These are phyloP conservation scores for Solanum chmielewskii DNA, from an alignment of 257 asterid genomes.

Conservation along the genomic window DNA sequence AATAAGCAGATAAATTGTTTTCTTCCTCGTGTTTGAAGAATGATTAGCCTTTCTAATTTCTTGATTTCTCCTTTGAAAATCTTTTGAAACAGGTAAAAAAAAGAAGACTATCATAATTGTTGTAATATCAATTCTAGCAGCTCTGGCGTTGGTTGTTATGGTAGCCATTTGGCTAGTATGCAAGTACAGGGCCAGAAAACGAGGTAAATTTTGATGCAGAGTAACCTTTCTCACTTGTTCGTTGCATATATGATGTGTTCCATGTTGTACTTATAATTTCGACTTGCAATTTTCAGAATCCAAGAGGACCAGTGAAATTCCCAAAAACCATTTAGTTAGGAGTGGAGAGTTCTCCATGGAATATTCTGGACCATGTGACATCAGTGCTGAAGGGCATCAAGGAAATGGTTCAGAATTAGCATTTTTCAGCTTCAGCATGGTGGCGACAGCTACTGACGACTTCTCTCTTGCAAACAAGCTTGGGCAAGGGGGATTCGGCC, in stretches of 20 bases:
- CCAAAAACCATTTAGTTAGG: slow-evolving; percentile 8
- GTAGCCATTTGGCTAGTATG: slow-evolving; percentile 28
- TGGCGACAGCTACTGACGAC: slow-evolving; percentile 50
- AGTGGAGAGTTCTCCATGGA: slow-evolving; percentile 42
- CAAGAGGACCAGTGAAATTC: slow-evolving; percentile 8
- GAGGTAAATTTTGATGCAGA: slow-evolving; percentile 21
- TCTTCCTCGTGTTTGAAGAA: background rate
- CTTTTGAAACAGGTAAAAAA: slow-evolving; percentile 12
- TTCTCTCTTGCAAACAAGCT: slow-evolving; percentile 58
- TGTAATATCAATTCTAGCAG: slow-evolving; percentile 12
- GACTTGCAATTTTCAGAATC: slow-evolving; percentile 7
- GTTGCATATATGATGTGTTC: background rate
- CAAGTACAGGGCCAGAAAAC: slow-evolving; percentile 13
- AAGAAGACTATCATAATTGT: slow-evolving; percentile 12
- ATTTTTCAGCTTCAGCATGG: slow-evolving; percentile 36
- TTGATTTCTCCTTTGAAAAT: background rate
- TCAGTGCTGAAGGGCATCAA: slow-evolving; percentile 36
- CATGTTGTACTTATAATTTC: background rate
- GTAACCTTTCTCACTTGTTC: background rate
- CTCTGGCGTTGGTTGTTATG: slow-evolving; percentile 25
- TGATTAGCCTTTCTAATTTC: background rate
- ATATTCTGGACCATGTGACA: slow-evolving; percentile 26
- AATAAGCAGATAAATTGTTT: background rate
- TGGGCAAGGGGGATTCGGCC: slow-evolving; percentile 92
- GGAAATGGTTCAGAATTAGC: slow-evolving; percentile 46